Evolutionary conservation across 2,329 filamentous ascomycete species (phyloP).

Genomic region (Truncatella angustata): DNA sequence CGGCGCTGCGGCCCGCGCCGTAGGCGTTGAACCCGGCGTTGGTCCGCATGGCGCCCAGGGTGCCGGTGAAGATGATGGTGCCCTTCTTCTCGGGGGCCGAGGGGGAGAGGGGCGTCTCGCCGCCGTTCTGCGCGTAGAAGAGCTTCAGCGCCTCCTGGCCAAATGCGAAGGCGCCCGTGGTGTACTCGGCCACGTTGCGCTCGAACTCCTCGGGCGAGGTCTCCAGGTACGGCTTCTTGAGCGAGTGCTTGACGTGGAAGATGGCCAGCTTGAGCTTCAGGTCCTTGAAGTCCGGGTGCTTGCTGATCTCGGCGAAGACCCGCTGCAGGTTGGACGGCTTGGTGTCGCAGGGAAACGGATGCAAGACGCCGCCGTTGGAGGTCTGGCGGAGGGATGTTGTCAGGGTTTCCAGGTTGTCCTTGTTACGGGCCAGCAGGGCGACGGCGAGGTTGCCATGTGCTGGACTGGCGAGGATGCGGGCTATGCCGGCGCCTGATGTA

Average conservation of each 20-base stretch:
- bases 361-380: conserved; percentile 40
- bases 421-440: conserved; percentile 49
- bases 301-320: conserved; percentile 48
- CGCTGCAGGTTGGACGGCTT: conserved; percentile 41
- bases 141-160: conserved; percentile 49
- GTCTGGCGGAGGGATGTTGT: conserved; percentile 38
- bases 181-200: conserved; percentile 47
- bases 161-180: conserved; percentile 55
- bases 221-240: conserved; percentile 53
- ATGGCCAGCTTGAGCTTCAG: conserved; percentile 52
- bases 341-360: conserved; percentile 52
- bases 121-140: conserved; percentile 50
- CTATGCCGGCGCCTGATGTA: conserved; percentile 53
- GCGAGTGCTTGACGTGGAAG: conserved; percentile 54
- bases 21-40: conserved; percentile 55
- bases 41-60: conserved; percentile 50
- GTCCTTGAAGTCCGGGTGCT: conserved; percentile 42
- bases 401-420: conserved; percentile 41
- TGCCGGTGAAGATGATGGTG: conserved; percentile 57
- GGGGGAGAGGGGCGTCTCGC: conserved; percentile 37
- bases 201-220: conserved; percentile 50
- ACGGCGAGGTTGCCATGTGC: conserved; percentile 54
- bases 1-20: conserved; percentile 49
- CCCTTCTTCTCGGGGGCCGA: conserved; percentile 48
- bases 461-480: conserved; percentile 48